A percentile compares a stretch with the other conserved stretches of the same genome.
Evolutionary conservation across 2,329 filamentous ascomycete genomes (phyloP).

Genomic region (Aspergillus tubingensis): DNA sequence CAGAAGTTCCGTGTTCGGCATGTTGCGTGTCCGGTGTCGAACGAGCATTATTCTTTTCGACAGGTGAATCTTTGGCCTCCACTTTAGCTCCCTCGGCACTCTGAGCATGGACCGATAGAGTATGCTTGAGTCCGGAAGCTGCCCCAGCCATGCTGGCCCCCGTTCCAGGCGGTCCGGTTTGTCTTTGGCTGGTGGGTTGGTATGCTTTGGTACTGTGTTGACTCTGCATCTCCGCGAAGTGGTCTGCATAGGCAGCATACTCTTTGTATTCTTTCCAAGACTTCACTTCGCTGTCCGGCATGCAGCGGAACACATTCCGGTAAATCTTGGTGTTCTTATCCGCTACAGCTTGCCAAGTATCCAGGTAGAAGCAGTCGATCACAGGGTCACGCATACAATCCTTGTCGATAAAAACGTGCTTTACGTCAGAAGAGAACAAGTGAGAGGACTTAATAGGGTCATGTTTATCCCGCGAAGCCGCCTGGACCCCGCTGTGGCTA

Average conservation of each 20-base stretch:
- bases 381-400: slow-evolving; percentile 95
- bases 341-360: slow-evolving; percentile 83
- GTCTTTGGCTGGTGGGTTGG: slow-evolving; percentile 46
- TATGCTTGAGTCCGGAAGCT: slow-evolving; percentile 28
- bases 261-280: slow-evolving; percentile 94
- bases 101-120: slow-evolving; percentile 27
- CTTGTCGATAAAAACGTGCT: slow-evolving; percentile 72
- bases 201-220: slow-evolving; percentile 53
- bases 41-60: slow-evolving; percentile 39
- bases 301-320: slow-evolving; percentile 90
- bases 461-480: slow-evolving; percentile 39
- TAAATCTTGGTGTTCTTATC: slow-evolving; percentile 96
- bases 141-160: slow-evolving; percentile 24
- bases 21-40: slow-evolving; percentile 38
- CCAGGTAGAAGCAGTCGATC: slow-evolving; percentile 76
- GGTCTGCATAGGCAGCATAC: slow-evolving; percentile 72
- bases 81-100: slow-evolving; percentile 35
- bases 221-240: slow-evolving; percentile 70
- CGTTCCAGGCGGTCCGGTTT: slow-evolving; percentile 42
- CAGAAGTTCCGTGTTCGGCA: slow-evolving; percentile 31
- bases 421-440: slow-evolving; percentile 65
- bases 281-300: slow-evolving; percentile 91
- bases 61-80: slow-evolving; percentile 23
- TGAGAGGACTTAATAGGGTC: slow-evolving; percentile 54
- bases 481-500: slow-evolving; percentile 71